These are phyloP conservation scores for Candida mattraensis DNA, from an alignment of 805 yeast species.

Conservation along the genomic window DNA sequence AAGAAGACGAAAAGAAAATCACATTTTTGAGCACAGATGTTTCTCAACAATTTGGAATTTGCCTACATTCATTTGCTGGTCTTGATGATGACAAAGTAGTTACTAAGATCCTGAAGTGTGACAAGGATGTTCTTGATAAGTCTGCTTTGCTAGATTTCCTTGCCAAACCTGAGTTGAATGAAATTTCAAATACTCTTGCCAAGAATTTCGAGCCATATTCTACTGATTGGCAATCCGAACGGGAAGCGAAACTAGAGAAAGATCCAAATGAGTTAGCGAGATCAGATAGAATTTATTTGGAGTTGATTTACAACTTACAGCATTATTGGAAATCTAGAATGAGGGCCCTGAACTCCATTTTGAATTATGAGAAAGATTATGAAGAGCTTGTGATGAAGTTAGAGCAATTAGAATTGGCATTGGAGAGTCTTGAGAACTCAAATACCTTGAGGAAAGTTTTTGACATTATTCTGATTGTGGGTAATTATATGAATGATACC, in stretches of 20 bases:
- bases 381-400: conserved; percentile 67
- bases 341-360: conserved; percentile 71
- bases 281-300: conserved; percentile 82
- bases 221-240: conserved; percentile 58
- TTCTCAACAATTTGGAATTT: conserved; percentile 94
- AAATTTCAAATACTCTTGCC: conserved; percentile 68
- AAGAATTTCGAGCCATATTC: conserved; percentile 80
- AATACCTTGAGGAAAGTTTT: conserved; percentile 68
- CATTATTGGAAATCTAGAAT: conserved; percentile 93
- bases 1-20: conserved; percentile 52
- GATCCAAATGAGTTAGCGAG: conserved; percentile 78
- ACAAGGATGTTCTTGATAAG: conserved; percentile 65
- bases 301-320: conserved; percentile 77
- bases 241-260: conserved; percentile 52
- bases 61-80: conserved; percentile 73
- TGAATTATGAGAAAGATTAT: conserved; percentile 77
- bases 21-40: conserved; percentile 78
- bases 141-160: conserved; percentile 82
- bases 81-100: conserved; percentile 66
- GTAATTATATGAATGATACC: conserved; percentile 95
- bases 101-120: conserved; percentile 71
- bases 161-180: conserved; percentile 69
- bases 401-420: conserved; percentile 70
- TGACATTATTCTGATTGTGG: conserved; percentile 85
- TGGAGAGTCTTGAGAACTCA: conserved; percentile 62